phyloP scores from a whole-genome alignment of 2,329 filamentous ascomycete species.

The Colletotrichum caudatum region DNA sequence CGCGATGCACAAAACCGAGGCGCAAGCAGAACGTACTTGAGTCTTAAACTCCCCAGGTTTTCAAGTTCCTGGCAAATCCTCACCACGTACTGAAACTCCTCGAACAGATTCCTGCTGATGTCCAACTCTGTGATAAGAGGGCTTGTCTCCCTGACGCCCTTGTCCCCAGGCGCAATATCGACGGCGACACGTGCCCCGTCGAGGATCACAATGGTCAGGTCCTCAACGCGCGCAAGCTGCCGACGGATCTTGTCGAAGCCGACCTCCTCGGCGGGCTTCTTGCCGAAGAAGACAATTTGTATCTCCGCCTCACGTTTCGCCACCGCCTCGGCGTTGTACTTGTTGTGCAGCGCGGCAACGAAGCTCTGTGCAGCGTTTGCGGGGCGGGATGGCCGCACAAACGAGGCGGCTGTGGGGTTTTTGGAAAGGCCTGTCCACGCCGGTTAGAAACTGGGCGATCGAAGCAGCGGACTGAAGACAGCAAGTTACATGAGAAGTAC shows the following conservation, averaged over 20 bases:
- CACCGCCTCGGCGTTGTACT: conserved; percentile 78
- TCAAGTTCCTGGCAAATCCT: conserved; percentile 78
- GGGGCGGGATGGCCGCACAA: conserved; percentile 82
- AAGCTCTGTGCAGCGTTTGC: conserved; percentile 78
- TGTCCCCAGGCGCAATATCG: conserved; percentile 50
- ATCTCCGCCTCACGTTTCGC: conserved; percentile 44
- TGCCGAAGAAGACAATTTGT: conserved; percentile 78
- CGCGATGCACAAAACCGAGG: neutral
- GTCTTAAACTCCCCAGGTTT: conserved; percentile 73
- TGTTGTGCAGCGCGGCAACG: conserved; percentile 81
- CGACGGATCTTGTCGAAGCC: conserved; percentile 93
- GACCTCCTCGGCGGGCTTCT: conserved; percentile 86
- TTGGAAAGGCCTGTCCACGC: conserved; percentile 65
- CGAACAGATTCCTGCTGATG: conserved; percentile 85
- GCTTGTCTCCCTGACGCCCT: conserved; percentile 63
- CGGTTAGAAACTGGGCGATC: conserved; percentile 40
- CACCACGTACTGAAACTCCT: conserved; percentile 73
- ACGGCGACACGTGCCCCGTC: conserved; percentile 76
- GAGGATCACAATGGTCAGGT: conserved; percentile 84
- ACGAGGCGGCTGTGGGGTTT: conserved; percentile 81
- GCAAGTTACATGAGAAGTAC: conserved; percentile 82
- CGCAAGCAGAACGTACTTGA: conserved; percentile 71
- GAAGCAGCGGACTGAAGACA: conserved; percentile 22
- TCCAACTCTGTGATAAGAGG: conserved; percentile 83
- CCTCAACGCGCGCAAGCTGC: conserved; percentile 81